These are phyloP conservation scores for Hyphodiscus hymeniophilus DNA, from an alignment of 495 filamentous ascomycete species.

Conservation along the genomic window DNA sequence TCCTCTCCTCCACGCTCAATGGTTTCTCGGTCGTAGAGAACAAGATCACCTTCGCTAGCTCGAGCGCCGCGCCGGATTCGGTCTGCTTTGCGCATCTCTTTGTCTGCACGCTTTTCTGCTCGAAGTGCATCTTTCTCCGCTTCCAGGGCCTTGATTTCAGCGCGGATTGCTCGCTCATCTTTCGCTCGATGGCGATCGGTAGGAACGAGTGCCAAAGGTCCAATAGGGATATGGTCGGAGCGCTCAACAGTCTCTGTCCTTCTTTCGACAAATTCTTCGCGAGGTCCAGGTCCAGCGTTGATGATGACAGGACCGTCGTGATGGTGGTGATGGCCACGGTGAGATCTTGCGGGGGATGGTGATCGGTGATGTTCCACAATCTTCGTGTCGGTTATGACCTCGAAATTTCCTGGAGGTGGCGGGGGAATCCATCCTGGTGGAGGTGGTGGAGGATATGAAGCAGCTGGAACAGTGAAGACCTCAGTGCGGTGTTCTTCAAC, in stretches of 20 bases:
- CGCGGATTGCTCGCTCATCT: conserved; percentile 24
- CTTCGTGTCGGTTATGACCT: conserved; percentile 29
- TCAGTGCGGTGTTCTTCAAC: conserved; percentile 18
- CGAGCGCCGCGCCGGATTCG: conserved; percentile 11
- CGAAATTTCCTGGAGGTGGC: conserved; percentile 20
- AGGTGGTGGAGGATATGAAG: conserved; percentile 16
- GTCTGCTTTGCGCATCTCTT: conserved; percentile 32
- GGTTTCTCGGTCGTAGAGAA: conserved; percentile 32
- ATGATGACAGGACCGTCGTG: conserved; percentile 26
- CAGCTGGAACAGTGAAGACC: conserved; percentile 20
- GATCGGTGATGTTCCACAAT: conserved; percentile 32
- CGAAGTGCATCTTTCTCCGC: conserved; percentile 21
- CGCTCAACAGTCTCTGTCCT: conserved; percentile 11
- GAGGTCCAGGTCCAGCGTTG: conserved; percentile 13
- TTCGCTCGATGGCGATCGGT: conserved; percentile 9
- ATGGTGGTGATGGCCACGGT: conserved; percentile 22
- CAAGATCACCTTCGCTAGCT: conserved; percentile 30
- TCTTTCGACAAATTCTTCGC: conserved; percentile 19
- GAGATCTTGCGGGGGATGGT: conserved; percentile 22
- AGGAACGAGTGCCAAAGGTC: conserved; percentile 16
- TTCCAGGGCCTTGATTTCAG: conserved; percentile 35
- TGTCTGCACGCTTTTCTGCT: conserved; percentile 32
- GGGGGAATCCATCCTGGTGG: conserved; percentile 22
- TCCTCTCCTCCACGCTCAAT: conserved; percentile 38
- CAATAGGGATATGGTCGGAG: conserved; percentile 18